Evolutionary conservation across 306 rosid species (phyloP).

Genomic region (Gleditsia sinensis): DNA sequence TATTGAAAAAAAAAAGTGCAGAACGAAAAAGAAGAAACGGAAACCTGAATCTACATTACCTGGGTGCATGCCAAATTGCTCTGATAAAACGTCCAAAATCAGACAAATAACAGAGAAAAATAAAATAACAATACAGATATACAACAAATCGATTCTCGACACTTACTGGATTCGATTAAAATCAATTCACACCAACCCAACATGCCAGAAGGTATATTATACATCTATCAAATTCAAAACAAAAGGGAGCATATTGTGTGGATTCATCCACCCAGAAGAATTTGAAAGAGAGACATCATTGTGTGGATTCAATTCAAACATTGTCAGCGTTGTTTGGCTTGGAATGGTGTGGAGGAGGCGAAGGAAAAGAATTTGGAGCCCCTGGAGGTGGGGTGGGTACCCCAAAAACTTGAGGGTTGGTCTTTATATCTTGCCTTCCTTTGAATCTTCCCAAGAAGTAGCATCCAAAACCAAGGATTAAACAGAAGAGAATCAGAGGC

Average conservation of each 20-base stretch:
- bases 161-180: not conserved
- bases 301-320: constrained; percentile 34
- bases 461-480: constrained; percentile 81
- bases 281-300: not conserved
- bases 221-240: not conserved
- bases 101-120: too few relatives aligned
- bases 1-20: too few relatives aligned
- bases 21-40: too few relatives aligned
- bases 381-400: constrained; percentile 77
- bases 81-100: too few relatives aligned
- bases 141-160: not conserved
- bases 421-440: constrained; percentile 62
- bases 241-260: too few relatives aligned
- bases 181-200: not conserved
- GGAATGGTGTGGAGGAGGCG: constrained; percentile 42
- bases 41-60: too few relatives aligned
- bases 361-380: constrained; percentile 22
- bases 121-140: too few relatives aligned
- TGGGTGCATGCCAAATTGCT: too few relatives aligned
- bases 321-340: constrained; percentile 52
- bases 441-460: constrained; percentile 71
- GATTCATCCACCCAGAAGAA: not conserved
- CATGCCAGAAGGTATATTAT: too few relatives aligned
- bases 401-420: constrained; percentile 71
- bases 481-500: constrained; percentile 70